Base-by-base conservation (phyloP, 768 basidiomycete genomes). In the Trametes cinnabarina region DNA sequence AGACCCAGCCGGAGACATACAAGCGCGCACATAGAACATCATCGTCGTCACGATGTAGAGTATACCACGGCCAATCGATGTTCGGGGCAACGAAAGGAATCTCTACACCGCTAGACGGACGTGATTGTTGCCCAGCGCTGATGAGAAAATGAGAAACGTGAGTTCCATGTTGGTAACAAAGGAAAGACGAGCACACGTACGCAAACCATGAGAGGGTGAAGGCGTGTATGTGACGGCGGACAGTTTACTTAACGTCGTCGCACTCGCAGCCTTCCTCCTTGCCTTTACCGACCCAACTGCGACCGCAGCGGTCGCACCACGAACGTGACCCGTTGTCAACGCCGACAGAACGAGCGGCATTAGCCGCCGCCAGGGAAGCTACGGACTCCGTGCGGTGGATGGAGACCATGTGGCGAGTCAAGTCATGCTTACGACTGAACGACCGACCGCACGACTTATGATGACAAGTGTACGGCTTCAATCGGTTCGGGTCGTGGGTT, bases 401-500 rank as follows among this genome's bases (percentile, higher is more conserved):
- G 60, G 88, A 89, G 47, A 90, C 82, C 52, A 91, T 79, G 71
- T 98, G 94, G 40, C 94, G 87, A 12, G 92, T 92, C 8, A 98
- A 76, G 68, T 98, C 94, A 69, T 98, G 94, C 73, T 96, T 91
- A 64, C 95, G 87, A 63, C 90, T 93, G 74, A 98, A 98, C 19
- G 92, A 92, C 53, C 94, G 87, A 32, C 87, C 88, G 61, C 94
- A 98, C 2, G 85, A 82, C 41, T 82, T 78, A 73, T 96, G 91
- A 41, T 88, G 89, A 72, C 94, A 98, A 43, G 86, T 81, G 69
- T 92, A 89, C 5, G 93, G 92, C 76, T 96, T 98, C 48, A 87
- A 75, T 59, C 94, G 82, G 72, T 92, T 87, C 22, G 95, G 94
- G 70, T 96, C 92, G 73, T 98, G 94, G 3, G 94, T 98, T 23